phyloP scores from a whole-genome alignment of 2,329 filamentous ascomycete species.

The Lomentospora prolificans region DNA sequence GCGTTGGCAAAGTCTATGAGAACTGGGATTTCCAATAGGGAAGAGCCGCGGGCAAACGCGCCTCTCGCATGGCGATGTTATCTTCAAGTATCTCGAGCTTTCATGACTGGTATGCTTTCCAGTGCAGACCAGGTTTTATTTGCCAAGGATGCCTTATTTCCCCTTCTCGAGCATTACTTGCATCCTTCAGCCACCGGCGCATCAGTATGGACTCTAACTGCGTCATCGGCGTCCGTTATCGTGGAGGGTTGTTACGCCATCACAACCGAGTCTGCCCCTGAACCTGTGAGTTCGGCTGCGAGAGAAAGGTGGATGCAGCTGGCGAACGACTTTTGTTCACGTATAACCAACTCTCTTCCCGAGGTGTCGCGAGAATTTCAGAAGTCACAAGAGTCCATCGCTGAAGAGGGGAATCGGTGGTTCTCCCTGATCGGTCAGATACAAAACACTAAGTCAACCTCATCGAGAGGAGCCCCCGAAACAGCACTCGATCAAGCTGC shows the following conservation, averaged over 20 bases:
- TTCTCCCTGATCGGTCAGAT: constrained; percentile 46
- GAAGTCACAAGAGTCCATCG: constrained; percentile 60
- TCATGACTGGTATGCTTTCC: constrained; percentile 36
- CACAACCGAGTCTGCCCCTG: constrained; percentile 7
- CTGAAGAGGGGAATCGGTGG: constrained; percentile 58
- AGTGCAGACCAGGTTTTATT: constrained; percentile 33
- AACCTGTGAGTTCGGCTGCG: constrained; percentile 13
- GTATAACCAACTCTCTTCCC: constrained; percentile 65
- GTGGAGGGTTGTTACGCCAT: constrained; percentile 7
- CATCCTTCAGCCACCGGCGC: constrained; percentile 29
- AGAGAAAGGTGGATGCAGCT: constrained; percentile 18
- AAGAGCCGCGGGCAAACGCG: constrained; percentile 63
- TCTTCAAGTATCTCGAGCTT: constrained; percentile 49
- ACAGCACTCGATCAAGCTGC: constrained; percentile 23
- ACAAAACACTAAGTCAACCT: constrained; percentile 21
- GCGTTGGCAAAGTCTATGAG: constrained; percentile 59
- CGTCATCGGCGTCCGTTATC: constrained; percentile 9
- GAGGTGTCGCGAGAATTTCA: constrained; percentile 72
- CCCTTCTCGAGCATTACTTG: constrained; percentile 46
- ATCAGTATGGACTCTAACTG: constrained; percentile 18
- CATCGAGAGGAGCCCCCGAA: constrained; percentile 16
- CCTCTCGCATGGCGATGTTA: constrained; percentile 67
- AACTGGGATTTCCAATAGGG: constrained; percentile 60
- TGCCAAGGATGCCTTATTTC: constrained; percentile 39
- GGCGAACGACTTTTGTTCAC: constrained; percentile 49